Conservation (phyloP, 768 basidiomycete genomes). For the Xerocomus brunneocitrinus region DNA sequence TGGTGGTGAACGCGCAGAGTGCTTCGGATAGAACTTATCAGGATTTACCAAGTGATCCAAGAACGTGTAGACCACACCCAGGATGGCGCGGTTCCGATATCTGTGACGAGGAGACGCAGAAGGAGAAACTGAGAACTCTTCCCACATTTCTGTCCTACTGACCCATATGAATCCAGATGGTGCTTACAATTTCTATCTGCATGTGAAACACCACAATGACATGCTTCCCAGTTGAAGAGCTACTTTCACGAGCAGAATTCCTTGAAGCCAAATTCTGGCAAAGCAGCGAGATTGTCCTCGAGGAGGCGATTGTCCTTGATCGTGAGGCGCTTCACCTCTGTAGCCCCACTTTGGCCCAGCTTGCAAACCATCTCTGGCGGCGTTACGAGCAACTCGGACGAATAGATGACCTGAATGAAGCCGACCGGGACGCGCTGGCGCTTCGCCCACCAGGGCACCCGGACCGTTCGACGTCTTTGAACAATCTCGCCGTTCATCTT, state of each 20-base stretch:
- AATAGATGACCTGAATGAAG: background rate
- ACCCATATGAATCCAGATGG: background rate
- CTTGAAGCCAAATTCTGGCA: background rate
- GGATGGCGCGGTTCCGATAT: too few relatives aligned
- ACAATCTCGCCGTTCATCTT: background rate
- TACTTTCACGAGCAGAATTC: background rate
- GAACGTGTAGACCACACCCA: too few relatives aligned
- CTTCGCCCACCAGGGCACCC: background rate
- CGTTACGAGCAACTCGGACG: background rate
- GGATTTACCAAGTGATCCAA: too few relatives aligned
- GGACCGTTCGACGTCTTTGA: background rate
- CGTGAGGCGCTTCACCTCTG: background rate
- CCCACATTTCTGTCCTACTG: too few relatives aligned
- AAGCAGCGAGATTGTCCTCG: background rate
- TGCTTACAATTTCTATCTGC: background rate
- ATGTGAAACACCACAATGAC: background rate
- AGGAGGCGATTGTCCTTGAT: background rate
- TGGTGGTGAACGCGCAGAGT: too few relatives aligned
- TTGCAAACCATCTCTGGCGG: background rate
- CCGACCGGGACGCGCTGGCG: background rate
- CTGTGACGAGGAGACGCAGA: too few relatives aligned
- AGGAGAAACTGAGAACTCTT: too few relatives aligned
- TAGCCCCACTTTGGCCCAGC: background rate
- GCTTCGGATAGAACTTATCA: too few relatives aligned
- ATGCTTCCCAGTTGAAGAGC: background rate